Percentiles rank a stretch among this genome's conserved stretches.
phyloP scores from a whole-genome alignment of 768 basidiomycete genomes.

The Russula foetens region DNA sequence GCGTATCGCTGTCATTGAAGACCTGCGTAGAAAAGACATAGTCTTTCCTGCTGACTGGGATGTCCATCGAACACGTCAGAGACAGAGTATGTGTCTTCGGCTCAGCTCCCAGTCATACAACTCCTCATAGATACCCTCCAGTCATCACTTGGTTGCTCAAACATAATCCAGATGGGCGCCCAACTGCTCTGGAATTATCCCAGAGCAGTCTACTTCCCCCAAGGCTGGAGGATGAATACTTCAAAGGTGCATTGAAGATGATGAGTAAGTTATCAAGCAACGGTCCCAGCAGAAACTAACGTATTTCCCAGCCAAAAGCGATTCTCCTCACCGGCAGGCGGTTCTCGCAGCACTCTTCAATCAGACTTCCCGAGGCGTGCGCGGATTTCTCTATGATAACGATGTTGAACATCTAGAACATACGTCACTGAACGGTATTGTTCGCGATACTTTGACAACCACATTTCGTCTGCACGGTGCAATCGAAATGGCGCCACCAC shows the following conservation, averaged over 20 bases:
- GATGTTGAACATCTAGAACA: slow-evolving; percentile 63
- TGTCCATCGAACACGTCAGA: slow-evolving; percentile 46
- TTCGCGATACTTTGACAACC: slow-evolving; percentile 64
- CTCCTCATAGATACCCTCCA: slow-evolving; percentile 23
- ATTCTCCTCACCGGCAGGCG: slow-evolving; percentile 73
- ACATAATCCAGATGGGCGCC: slow-evolving; percentile 72
- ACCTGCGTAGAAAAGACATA: slow-evolving; percentile 62
- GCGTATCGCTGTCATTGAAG: slow-evolving; percentile 74
- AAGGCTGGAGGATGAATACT: slow-evolving; percentile 76
- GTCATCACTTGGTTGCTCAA: slow-evolving; percentile 77
- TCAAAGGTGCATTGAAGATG: slow-evolving; percentile 66
- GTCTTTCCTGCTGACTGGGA: slow-evolving; percentile 77
- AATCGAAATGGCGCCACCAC: slow-evolving; percentile 75
- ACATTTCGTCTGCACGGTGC: slow-evolving; percentile 89
- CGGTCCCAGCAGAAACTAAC: background rate
- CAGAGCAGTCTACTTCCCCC: slow-evolving; percentile 71
- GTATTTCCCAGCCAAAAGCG: slow-evolving; percentile 51
- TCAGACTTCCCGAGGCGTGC: slow-evolving; percentile 54
- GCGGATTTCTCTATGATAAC: slow-evolving; percentile 67
- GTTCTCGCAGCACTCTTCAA: slow-evolving; percentile 74
- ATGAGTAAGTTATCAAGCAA: slow-evolving; percentile 46
- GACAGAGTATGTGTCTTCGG: slow-evolving; percentile 47
- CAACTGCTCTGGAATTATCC: slow-evolving; percentile 75
- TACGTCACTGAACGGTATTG: slow-evolving; percentile 60
- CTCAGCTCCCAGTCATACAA: background rate